Evolutionary conservation across 345 rosid genomes (phyloP), one percentile per base, ranked within the genome.

Genomic region (Murraya paniculata): DNA sequence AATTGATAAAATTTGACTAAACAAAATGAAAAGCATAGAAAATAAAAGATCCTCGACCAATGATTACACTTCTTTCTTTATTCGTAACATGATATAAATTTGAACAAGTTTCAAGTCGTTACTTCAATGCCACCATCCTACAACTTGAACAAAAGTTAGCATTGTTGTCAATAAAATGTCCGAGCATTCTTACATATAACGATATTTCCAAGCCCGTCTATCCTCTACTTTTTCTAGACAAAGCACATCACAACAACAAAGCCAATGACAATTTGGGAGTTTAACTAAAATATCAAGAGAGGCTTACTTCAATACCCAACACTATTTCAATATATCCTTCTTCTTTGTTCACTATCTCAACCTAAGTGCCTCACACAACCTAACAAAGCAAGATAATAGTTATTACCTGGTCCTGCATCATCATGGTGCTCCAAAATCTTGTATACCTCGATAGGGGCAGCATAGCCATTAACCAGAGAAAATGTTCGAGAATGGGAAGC

Each of bases 351-450:
- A 45, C 10, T 50, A 58, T 70, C 60, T 45, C 50, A 45, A 70
- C 6, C 24, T 59, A 5, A 73, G 38, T 25, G 18, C 16, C 25
- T 5, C 8, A 75, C 18, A 50, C 2, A 27, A 53, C 66, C 53
- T 27, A 41, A 21, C 18, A 62, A 14, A 71, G 48, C 55, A 48
- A 74, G 30, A 57, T 64, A 13, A 33, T 7, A 62, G 14, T 66
- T 78, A 71, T 75, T 87, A 94, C 98, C 94, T 78, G 82, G 74
- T 69, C 88, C 97, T 9, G 80, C 93, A 82, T 93, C 97, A 76
- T 94, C 95, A 82, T 96, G 87, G 88, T 96, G 99, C 82, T 91
- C 95, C 84, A 96, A 84, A 69, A 91, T 86, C 86, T 92, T 96
- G 90, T 94, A 96, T 78, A 87, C 80, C 87, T 90, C 94, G 70